Evolutionary conservation across 805 yeast genomes (phyloP).

Genomic region (Nakazawaea pomicola): DNA sequence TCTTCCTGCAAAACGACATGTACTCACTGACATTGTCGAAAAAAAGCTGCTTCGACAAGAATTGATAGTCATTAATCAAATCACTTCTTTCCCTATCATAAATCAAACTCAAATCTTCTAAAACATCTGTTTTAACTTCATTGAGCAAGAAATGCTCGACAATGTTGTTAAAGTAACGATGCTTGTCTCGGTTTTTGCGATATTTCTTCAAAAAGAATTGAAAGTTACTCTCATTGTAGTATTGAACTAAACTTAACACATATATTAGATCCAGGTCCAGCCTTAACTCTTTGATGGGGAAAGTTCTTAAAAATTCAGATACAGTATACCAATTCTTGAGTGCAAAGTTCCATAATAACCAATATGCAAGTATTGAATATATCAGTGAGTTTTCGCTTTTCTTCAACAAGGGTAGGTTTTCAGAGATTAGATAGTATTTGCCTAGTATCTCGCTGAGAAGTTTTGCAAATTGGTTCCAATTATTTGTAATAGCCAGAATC

Average conservation of each 20-base stretch:
- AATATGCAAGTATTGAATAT: background rate
- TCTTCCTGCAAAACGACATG: background rate
- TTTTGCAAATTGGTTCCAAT: background rate
- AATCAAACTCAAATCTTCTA: background rate
- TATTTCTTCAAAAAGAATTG: background rate
- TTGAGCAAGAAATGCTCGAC: background rate
- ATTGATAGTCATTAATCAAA: background rate
- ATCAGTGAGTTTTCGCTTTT: too few species aligned
- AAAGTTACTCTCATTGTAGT: slow-evolving; percentile 1
- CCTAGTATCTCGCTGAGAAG: background rate
- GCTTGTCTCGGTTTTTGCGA: background rate
- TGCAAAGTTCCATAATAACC: background rate
- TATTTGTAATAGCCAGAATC: background rate
- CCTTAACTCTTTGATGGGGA: background rate
- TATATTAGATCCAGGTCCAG: background rate
- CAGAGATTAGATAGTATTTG: background rate
- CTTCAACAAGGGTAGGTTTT: background rate
- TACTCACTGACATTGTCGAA: background rate
- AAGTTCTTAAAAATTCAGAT: background rate
- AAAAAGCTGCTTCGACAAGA: background rate
- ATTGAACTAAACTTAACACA: background rate
- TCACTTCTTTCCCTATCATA: background rate
- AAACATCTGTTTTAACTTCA: background rate
- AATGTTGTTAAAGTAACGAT: background rate
- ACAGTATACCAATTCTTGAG: background rate